phyloP scores from a whole-genome alignment of 1,284 basidiomycete species.

The Ceratobasidium theobromae region DNA sequence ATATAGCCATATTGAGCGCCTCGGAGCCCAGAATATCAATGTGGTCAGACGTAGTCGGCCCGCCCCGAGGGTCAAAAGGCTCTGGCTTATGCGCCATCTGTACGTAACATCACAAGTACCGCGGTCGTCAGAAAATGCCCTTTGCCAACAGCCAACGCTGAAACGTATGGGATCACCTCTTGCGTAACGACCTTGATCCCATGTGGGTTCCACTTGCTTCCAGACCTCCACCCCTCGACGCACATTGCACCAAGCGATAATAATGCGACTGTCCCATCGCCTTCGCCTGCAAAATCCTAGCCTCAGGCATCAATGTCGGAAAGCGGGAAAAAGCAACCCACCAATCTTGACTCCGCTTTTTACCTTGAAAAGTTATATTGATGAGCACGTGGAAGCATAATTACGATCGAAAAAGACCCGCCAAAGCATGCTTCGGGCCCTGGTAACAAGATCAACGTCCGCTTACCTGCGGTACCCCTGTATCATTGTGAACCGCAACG shows the following conservation, averaged over 20 bases:
- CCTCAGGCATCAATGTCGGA: background rate
- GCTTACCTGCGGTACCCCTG: constrained; percentile 58
- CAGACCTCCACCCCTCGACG: constrained; percentile 85
- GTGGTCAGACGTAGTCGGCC: constrained; percentile 87
- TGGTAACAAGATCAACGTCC: background rate
- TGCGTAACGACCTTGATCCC: constrained; percentile 83
- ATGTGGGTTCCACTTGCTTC: constrained; percentile 90
- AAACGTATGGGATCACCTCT: constrained; percentile 57
- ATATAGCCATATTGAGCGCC: constrained; percentile 84
- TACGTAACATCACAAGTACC: too few species aligned
- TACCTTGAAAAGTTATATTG: constrained; percentile 47
- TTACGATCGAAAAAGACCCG: background rate
- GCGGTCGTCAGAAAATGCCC: too few species aligned
- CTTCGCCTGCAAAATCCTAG: constrained; percentile 53
- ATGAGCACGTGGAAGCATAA: background rate
- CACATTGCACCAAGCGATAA: constrained; percentile 95
- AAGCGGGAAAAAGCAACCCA: background rate
- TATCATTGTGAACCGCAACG: constrained; percentile 71
- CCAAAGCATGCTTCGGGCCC: too few species aligned
- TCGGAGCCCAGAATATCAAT: constrained; percentile 92
- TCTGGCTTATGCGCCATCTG: constrained; percentile 86
- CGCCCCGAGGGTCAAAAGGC: constrained; percentile 76
- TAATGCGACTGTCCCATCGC: constrained; percentile 93
- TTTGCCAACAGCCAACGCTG: too few species aligned
- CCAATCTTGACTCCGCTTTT: constrained; percentile 85